Evolutionary conservation across 495 filamentous ascomycete genomes (phyloP).

Genomic region (Podospora australis): DNA sequence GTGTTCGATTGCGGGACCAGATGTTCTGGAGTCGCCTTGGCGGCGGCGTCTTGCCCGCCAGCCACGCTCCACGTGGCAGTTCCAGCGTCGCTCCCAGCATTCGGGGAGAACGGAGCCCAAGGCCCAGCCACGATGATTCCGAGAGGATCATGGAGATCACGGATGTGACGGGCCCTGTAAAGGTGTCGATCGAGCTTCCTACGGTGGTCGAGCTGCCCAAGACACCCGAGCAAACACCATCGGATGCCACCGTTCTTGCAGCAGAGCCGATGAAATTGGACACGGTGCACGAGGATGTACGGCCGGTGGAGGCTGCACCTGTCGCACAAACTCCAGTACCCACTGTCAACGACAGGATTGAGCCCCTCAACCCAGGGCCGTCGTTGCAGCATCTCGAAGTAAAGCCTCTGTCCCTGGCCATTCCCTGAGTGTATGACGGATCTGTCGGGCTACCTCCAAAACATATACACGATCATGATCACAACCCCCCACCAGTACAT

Average conservation of each 20-base stretch:
- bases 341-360: background rate
- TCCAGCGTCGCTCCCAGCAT: conserved; percentile 20
- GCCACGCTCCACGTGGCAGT: conserved; percentile 19
- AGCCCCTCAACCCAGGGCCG: background rate
- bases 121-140: conserved; percentile 21
- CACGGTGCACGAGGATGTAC: background rate
- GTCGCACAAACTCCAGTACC: background rate
- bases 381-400: background rate
- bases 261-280: background rate
- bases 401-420: conserved; percentile 1
- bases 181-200: background rate
- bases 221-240: background rate
- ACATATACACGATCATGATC: too few relatives aligned
- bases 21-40: conserved; percentile 96
- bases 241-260: background rate
- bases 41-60: conserved; percentile 69
- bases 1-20: conserved; percentile 75
- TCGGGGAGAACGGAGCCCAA: conserved; percentile 21
- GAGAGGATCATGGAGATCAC: background rate
- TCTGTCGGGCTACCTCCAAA: too few relatives aligned
- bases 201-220: background rate
- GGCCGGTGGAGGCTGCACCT: background rate
- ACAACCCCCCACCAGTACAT: too few relatives aligned
- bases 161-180: background rate
- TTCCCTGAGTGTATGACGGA: conserved; percentile 2